Evolutionary conservation across 2,329 filamentous ascomycete genomes (phyloP).

Genomic region (Penicillium sp.): DNA sequence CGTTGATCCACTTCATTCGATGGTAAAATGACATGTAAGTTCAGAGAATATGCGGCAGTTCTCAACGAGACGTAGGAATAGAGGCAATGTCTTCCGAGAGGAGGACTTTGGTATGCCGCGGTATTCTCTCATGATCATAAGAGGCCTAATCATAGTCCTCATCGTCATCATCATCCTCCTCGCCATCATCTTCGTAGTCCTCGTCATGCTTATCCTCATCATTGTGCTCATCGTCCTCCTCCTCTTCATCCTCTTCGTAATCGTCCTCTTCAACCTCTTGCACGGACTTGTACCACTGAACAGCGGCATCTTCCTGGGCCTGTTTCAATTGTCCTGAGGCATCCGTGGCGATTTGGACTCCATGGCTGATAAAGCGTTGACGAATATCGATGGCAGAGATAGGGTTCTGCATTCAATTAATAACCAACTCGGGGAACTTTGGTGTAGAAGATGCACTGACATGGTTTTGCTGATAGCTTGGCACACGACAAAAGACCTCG

Average conservation of each 20-base stretch:
- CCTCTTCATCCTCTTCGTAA: background rate
- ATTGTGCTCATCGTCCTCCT: background rate
- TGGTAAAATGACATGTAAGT: background rate
- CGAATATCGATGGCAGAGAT: background rate
- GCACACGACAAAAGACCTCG: background rate
- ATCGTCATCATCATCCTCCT: background rate
- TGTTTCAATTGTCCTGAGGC: background rate
- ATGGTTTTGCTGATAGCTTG: background rate
- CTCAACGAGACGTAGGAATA: background rate
- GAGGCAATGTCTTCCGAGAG: background rate
- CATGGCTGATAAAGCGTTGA: background rate
- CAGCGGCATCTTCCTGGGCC: background rate
- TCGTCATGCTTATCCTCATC: background rate
- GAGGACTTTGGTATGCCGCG: background rate
- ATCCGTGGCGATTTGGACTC: background rate
- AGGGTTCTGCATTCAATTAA: background rate
- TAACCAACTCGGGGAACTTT: background rate
- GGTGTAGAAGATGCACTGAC: background rate
- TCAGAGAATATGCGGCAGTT: background rate
- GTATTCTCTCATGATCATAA: background rate
- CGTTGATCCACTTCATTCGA: background rate
- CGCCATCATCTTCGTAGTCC: rapidly evolving
- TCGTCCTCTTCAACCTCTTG: background rate
- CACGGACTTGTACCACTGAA: background rate
- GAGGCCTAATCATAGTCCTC: background rate